Percentiles rank a stretch among this genome's conserved stretches.
Evolutionary conservation across 768 basidiomycete species (phyloP).

Genomic region (Leccinum incarnatum): DNA sequence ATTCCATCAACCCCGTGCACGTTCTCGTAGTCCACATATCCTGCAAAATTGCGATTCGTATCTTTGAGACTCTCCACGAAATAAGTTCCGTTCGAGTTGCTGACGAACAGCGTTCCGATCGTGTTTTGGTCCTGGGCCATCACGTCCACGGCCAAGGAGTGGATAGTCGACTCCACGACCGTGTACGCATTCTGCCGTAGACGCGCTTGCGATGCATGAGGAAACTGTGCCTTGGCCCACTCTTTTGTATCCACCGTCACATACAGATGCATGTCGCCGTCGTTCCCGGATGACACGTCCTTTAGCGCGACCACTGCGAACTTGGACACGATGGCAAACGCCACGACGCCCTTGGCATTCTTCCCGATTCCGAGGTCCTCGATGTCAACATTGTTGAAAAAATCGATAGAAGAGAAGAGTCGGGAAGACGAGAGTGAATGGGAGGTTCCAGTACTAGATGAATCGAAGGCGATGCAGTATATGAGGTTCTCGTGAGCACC

Average conservation of each 20-base stretch:
- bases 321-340: conserved; percentile 89
- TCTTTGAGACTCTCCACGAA: conserved; percentile 89
- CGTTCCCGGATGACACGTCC: conserved; percentile 52
- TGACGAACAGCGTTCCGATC: conserved; percentile 91
- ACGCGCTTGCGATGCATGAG: conserved; percentile 76
- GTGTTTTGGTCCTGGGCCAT: conserved; percentile 60
- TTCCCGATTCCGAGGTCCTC: conserved; percentile 87
- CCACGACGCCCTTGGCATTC: conserved; percentile 85
- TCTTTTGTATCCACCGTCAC: conserved; percentile 78
- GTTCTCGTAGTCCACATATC: conserved; percentile 92
- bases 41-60: conserved; percentile 85
- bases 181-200: conserved; percentile 94
- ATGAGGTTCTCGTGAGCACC: conserved; percentile 72
- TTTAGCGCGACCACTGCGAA: conserved; percentile 89
- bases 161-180: conserved; percentile 89
- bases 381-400: conserved; percentile 62
- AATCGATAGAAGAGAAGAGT: conserved; percentile 83
- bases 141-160: conserved; percentile 94
- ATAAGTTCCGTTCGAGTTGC: conserved; percentile 94
- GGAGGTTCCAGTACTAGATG: conserved; percentile 38
- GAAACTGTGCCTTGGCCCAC: conserved; percentile 92
- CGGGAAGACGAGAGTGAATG: conserved; percentile 57
- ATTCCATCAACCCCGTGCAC: conserved; percentile 86
- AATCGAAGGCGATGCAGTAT: conserved; percentile 88
- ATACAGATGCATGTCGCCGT: conserved; percentile 80